Evolutionary conservation across 1,284 basidiomycete species (phyloP), one percentile per base, ranked within the genome.

Genomic region (Microbotryomycetes sp.): DNA sequence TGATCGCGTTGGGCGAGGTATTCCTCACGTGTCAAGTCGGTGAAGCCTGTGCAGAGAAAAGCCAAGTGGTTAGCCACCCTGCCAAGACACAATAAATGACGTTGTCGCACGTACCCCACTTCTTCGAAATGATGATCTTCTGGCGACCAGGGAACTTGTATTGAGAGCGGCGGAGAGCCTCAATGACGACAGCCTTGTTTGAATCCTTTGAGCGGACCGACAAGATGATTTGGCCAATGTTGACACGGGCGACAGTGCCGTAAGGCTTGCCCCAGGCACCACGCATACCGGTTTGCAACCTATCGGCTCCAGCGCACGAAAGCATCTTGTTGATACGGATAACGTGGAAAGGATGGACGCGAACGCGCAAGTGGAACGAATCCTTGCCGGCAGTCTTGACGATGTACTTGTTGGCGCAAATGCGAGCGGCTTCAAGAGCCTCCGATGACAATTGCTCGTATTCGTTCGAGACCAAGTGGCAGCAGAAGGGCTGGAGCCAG

Each of bases 301-400:
- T 83, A 92, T 97, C 94, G 74, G 94, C 93, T 77, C 94, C 94
- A 73, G 94, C 94, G 79, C 94, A 97, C 66, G 88, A 91, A 83
- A 97, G 90, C 90, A 97, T 97, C 87, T 98, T 98, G 89, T 98
- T 97, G 87, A 97, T 97, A 72, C 94, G 89, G 80, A 98, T 81
- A 72, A 97, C 91, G 79, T 97, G 94, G 91, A 89, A 97, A 65
- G 94, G 94, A 82, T 98, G 94, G 62, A 92, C 92, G 70, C 93
- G 89, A 72, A 98, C 92, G 74, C 94, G 86, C 77, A 97, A 79
- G 80, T 98, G 94, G 92, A 98, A 97, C 23, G 93, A 90, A 76
- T 98, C 94, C 82, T 97, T 97, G 76, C 94, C 94, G 56, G 89
- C 86, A 26, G 89, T 92, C 86, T 97, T 97, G 76, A 92, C 94